These are phyloP conservation scores for Raffaelea albimanens DNA, from an alignment of 2,329 filamentous ascomycete genomes.

Conservation along the genomic window DNA sequence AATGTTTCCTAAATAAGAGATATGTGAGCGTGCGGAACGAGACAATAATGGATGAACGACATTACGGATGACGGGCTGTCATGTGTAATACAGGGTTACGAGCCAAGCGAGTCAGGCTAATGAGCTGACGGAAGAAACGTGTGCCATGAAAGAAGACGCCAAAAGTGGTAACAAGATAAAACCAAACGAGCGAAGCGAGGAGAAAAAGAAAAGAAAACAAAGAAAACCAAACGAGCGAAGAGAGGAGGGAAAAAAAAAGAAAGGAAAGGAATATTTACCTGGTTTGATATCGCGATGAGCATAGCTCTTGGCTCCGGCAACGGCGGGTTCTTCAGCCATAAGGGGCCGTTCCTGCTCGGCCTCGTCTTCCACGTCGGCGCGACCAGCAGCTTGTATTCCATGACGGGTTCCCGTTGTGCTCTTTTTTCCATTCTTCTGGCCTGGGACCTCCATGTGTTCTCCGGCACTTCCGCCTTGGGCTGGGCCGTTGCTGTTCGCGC, in stretches of 20 bases:
- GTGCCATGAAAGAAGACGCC: not conserved
- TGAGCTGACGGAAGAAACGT: too few relatives aligned
- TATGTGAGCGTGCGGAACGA: not conserved
- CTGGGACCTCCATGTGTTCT: conserved; percentile 44
- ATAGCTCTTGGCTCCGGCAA: conserved; percentile 70
- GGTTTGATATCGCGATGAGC: conserved; percentile 97
- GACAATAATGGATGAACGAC: not conserved
- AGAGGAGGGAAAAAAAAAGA: not conserved
- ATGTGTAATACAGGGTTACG: not conserved
- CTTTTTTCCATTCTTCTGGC: conserved; percentile 9
- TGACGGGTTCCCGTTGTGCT: conserved; percentile 7
- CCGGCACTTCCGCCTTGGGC: conserved; percentile 16
- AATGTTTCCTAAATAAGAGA: conserved; percentile 61
- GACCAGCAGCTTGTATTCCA: not conserved
- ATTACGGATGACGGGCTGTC: not conserved
- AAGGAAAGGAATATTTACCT: too few relatives aligned
- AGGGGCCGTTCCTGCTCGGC: conserved; percentile 70
- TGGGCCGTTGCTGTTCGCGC: too few relatives aligned
- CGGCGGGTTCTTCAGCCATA: conserved; percentile 68
- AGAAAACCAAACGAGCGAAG: not conserved
- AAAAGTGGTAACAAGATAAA: not conserved
- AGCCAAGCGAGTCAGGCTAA: conserved; percentile 4
- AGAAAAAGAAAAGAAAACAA: not conserved
- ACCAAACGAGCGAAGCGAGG: not conserved
- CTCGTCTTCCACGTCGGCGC: conserved; percentile 56